Evolutionary conservation across 208 protist genomes (phyloP).

Genomic region (Acanthamoeba triangularis): DNA sequence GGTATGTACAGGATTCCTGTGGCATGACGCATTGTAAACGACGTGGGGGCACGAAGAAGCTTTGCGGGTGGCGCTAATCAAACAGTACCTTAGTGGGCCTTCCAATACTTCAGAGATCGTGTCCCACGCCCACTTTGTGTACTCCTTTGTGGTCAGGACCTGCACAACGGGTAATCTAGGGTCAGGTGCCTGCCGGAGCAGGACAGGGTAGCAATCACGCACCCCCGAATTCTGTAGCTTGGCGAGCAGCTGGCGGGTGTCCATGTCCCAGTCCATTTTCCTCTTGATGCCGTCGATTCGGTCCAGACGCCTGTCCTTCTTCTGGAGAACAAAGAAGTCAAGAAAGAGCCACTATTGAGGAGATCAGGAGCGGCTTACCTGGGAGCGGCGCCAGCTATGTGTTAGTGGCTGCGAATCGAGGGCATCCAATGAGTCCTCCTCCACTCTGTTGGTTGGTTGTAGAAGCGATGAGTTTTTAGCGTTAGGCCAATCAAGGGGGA

Average conservation of each 20-base stretch:
- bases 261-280: slow-evolving; percentile 86
- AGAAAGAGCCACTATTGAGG: neutral
- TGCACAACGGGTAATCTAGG: neutral
- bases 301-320: slow-evolving; percentile 80
- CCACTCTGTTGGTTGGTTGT: neutral
- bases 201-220: neutral
- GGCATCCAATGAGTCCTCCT: neutral
- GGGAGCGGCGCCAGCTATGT: slow-evolving; percentile 20
- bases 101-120: slow-evolving; percentile 82
- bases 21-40: too few species aligned
- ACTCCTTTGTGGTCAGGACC: slow-evolving; percentile 78
- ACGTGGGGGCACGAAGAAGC: too few species aligned
- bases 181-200: neutral
- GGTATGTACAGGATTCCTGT: slow-evolving; percentile 77
- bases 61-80: neutral
- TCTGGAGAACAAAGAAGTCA: neutral
- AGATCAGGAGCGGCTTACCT: neutral
- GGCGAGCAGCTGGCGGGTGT: slow-evolving; percentile 76
- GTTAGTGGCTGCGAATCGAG: neutral
- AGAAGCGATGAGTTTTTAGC: neutral
- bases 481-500: neutral
- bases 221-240: slow-evolving; percentile 82
- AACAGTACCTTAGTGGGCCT: slow-evolving; percentile 79
- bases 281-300: slow-evolving; percentile 80
- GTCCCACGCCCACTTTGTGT: slow-evolving; percentile 84